A percentile compares a stretch with the other conserved stretches of the same genome.
Evolutionary conservation across 331 rosid genomes (phyloP).

Genomic region (Quercus phellos): DNA sequence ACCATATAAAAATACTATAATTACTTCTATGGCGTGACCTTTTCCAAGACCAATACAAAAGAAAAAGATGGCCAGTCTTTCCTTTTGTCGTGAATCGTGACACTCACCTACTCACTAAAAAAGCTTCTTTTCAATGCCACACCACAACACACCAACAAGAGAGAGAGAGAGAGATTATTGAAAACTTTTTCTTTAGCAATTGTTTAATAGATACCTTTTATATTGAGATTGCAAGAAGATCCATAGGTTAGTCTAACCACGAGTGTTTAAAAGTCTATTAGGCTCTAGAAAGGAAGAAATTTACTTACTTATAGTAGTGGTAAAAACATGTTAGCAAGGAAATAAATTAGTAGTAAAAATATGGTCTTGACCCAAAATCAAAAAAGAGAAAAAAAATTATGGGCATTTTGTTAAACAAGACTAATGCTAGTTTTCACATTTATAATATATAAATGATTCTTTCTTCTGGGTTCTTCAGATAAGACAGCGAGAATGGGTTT

Average conservation of each 20-base stretch:
- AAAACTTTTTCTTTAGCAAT: slow-evolving; percentile 13
- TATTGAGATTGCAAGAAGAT: slow-evolving; percentile 13
- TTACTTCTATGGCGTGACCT: slow-evolving; percentile 34
- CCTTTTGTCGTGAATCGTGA: slow-evolving; percentile 48
- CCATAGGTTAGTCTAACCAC: slow-evolving; percentile 11
- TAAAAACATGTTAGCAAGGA: background rate
- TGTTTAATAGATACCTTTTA: slow-evolving; percentile 9
- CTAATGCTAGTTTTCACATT: background rate
- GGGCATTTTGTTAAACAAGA: background rate
- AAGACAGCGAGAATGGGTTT: slow-evolving; percentile 42
- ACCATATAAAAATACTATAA: slow-evolving; percentile 25
- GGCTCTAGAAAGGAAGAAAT: background rate
- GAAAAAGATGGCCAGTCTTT: slow-evolving; percentile 41
- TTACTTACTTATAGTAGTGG: background rate
- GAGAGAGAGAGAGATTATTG: background rate
- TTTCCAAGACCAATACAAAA: slow-evolving; percentile 49
- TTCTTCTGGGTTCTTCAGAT: slow-evolving; percentile 15
- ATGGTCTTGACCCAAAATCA: background rate
- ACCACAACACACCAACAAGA: too few species aligned
- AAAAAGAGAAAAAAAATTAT: background rate
- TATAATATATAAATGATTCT: slow-evolving; percentile 5
- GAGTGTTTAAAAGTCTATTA: background rate
- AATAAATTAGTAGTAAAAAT: background rate
- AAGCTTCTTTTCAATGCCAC: slow-evolving; percentile 38
- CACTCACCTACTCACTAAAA: slow-evolving; percentile 32